These are phyloP conservation scores for Acanthamoeba polyphaga DNA, from an alignment of 208 protist genomes.

Conservation along the genomic window DNA sequence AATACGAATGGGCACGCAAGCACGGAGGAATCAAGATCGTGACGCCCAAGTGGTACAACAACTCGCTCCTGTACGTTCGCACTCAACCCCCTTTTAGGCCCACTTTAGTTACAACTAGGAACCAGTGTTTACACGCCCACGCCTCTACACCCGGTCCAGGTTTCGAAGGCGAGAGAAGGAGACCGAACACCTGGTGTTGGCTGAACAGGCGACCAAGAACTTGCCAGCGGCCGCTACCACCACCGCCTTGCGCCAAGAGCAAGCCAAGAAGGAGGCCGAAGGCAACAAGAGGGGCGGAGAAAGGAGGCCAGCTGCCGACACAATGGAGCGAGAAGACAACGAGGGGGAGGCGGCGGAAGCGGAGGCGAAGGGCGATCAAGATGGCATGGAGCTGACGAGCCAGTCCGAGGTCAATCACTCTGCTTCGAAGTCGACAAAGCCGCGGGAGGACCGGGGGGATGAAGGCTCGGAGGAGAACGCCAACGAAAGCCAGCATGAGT, in stretches of 20 bases:
- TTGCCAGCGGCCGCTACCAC: background rate
- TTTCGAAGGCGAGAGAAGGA: background rate
- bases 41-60: conserved; percentile 28
- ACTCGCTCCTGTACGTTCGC: background rate
- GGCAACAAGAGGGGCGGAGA: background rate
- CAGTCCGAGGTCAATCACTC: background rate
- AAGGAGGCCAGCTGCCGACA: background rate
- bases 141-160: background rate
- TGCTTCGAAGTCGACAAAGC: background rate
- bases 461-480: background rate
- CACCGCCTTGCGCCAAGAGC: background rate
- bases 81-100: background rate
- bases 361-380: background rate
- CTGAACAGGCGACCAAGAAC: background rate
- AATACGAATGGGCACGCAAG: conserved; percentile 30
- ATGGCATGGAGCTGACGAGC: background rate
- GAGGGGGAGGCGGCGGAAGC: background rate
- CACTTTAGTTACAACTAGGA: background rate
- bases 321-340: background rate
- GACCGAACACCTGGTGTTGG: background rate
- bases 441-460: background rate
- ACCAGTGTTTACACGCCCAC: too few relatives aligned
- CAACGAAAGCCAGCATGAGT: background rate
- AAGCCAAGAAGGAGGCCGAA: background rate
- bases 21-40: conserved; percentile 42